Evolutionary conservation across 257 asterid genomes (phyloP).

Genomic region (Salvia rosmarinus): DNA sequence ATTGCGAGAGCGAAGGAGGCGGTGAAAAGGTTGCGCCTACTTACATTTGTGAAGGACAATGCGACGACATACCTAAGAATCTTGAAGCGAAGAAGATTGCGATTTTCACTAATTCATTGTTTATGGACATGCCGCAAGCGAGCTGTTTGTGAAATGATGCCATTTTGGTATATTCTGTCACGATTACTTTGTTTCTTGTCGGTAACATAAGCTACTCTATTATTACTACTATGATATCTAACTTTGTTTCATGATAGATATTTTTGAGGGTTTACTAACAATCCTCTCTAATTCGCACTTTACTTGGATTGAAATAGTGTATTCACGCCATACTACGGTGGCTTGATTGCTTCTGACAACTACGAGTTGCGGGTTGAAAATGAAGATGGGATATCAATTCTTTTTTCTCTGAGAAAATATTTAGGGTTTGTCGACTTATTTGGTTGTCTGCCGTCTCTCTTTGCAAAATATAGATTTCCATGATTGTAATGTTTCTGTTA

Average conservation of each 20-base stretch:
- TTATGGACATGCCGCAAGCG: conserved; percentile 92
- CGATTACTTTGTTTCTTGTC: neutral
- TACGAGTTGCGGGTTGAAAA: conserved; percentile 85
- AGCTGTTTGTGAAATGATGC: conserved; percentile 88
- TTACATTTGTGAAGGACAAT: conserved; percentile 89
- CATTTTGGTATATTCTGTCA: conserved; percentile 72
- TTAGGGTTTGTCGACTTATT: conserved; percentile 59
- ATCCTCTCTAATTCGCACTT: conserved; percentile 33
- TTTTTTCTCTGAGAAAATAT: conserved; percentile 93
- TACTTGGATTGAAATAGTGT: conserved; percentile 60
- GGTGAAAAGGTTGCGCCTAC: conserved; percentile 92
- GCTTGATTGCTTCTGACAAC: conserved; percentile 90
- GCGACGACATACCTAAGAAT: conserved; percentile 96
- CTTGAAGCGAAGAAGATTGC: conserved; percentile 96
- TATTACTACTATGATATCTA: neutral
- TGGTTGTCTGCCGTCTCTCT: conserved; percentile 25
- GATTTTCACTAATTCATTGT: conserved; percentile 85
- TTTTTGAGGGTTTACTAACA: conserved; percentile 24
- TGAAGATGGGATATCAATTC: conserved; percentile 94
- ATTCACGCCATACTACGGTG: conserved; percentile 98
- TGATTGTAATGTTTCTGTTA: conserved; percentile 6
- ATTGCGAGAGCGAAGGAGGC: conserved; percentile 68
- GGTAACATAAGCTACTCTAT: neutral
- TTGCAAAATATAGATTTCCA: conserved; percentile 11
- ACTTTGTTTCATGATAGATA: neutral